Evolutionary conservation across 2,329 filamentous ascomycete species (phyloP).

Genomic region (Colletotrichum kahawae): DNA sequence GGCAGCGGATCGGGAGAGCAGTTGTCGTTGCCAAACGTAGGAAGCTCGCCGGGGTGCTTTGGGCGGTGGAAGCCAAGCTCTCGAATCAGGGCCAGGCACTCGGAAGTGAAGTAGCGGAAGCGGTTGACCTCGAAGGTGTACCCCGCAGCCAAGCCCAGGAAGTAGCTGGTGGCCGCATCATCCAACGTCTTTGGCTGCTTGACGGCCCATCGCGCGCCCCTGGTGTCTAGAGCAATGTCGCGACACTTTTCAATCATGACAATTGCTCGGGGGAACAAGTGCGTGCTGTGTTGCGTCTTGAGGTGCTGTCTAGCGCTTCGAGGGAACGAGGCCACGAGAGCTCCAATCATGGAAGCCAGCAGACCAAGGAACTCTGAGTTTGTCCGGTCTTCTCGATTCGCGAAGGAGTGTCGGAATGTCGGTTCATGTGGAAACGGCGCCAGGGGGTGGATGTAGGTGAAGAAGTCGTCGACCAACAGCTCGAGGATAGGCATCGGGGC

Average conservation of each 20-base stretch:
- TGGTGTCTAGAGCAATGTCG: conserved; percentile 69
- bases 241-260: conserved; percentile 75
- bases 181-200: conserved; percentile 55
- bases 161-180: conserved; percentile 76
- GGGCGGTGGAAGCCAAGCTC: conserved; percentile 69
- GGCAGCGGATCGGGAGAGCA: conserved; percentile 46
- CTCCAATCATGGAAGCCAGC: conserved; percentile 75
- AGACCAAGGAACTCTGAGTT: conserved; percentile 73
- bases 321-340: conserved; percentile 78
- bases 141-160: conserved; percentile 68
- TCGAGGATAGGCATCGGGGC: conserved; percentile 72
- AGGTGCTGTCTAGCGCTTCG: conserved; percentile 73
- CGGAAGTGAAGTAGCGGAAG: conserved; percentile 74
- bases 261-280: conserved; percentile 71
- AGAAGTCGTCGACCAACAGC: conserved; percentile 79
- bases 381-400: conserved; percentile 68
- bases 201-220: conserved; percentile 59
- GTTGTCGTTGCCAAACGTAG: conserved; percentile 44
- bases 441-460: conserved; percentile 80
- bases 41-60: conserved; percentile 45
- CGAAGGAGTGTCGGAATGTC: conserved; percentile 74
- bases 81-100: conserved; percentile 72
- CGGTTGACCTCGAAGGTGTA: conserved; percentile 72
- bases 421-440: conserved; percentile 81
- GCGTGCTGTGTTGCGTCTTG: conserved; percentile 68